phyloP scores from a whole-genome alignment of 2,329 filamentous ascomycete species.

The Colletotrichum simmondsii region DNA sequence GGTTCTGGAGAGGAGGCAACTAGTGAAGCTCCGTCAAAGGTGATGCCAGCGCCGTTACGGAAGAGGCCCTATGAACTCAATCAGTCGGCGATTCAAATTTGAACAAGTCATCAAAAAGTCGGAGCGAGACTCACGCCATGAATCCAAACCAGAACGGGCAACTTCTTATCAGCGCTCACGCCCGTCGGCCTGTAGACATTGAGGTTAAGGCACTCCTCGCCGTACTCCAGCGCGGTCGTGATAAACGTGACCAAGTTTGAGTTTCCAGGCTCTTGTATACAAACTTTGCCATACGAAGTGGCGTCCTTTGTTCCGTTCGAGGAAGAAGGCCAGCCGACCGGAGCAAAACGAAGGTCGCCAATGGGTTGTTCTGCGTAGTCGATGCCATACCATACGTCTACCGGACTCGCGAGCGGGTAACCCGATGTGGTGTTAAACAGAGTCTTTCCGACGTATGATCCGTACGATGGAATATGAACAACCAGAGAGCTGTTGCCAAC shows the following conservation, averaged over 20 bases:
- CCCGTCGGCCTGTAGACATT: slow-evolving; percentile 27
- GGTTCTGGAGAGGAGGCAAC: slow-evolving; percentile 39
- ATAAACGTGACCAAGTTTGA: slow-evolving; percentile 16
- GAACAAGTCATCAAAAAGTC: neutral
- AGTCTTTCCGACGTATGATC: slow-evolving; percentile 4
- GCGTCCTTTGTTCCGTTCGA: slow-evolving; percentile 5
- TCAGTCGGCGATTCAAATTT: neutral
- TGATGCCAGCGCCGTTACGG: slow-evolving; percentile 24
- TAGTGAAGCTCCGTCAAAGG: slow-evolving; percentile 37
- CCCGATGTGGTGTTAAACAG: slow-evolving; percentile 9
- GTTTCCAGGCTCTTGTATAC: slow-evolving; percentile 18
- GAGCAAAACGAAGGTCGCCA: neutral
- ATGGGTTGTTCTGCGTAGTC: slow-evolving; percentile 14
- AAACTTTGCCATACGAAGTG: slow-evolving; percentile 11
- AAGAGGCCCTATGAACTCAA: neutral
- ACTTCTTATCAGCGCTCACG: slow-evolving; percentile 7
- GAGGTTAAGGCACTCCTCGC: slow-evolving; percentile 29
- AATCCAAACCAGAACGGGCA: slow-evolving; percentile 35
- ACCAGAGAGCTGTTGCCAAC: neutral
- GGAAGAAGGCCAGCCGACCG: neutral
- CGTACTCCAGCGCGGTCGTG: neutral
- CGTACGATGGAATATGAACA: neutral
- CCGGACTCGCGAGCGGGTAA: slow-evolving; percentile 1
- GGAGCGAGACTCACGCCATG: slow-evolving; percentile 20
- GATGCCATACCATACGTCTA: slow-evolving; percentile 21